Percentiles rank a stretch among this genome's conserved stretches.
Evolutionary conservation across 106 monocot species (phyloP).

Genomic region (Dendrobium catenatum): DNA sequence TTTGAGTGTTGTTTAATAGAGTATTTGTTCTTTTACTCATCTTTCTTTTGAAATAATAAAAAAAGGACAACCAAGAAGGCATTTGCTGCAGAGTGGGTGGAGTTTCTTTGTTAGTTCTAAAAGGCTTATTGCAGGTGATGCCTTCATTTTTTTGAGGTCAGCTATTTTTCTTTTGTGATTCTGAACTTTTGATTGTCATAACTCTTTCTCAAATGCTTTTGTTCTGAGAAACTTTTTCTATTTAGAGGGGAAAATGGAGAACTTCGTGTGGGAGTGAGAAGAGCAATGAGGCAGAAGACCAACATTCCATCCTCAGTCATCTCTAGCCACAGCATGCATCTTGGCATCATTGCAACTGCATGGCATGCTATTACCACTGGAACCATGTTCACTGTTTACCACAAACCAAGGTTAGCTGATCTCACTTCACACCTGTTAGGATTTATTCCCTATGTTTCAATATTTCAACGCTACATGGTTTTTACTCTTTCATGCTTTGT

Average conservation of each 20-base stretch:
- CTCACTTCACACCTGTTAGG: too few species aligned
- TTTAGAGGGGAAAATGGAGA: constrained; percentile 79
- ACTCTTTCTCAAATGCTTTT: background rate
- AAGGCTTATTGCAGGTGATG: constrained; percentile 94
- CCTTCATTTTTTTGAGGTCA: constrained; percentile 92
- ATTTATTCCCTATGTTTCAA: too few species aligned
- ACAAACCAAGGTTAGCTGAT: constrained; percentile 70
- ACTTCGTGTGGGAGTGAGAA: constrained; percentile 85
- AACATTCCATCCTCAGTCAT: constrained; percentile 87
- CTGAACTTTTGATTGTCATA: background rate
- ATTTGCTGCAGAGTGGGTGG: constrained; percentile 96
- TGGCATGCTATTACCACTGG: constrained; percentile 94
- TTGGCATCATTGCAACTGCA: constrained; percentile 92
- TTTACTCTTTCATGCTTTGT: too few species aligned
- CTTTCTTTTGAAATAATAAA: too few species aligned
- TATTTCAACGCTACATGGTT: too few species aligned
- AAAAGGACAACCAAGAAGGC: constrained; percentile 85
- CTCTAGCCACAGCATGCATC: constrained; percentile 93
- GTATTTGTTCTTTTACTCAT: background rate
- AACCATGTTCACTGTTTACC: constrained; percentile 88
- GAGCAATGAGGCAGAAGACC: constrained; percentile 79
- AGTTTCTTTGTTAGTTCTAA: constrained; percentile 98
- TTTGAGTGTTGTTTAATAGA: background rate
- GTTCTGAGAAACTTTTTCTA: background rate
- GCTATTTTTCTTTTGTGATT: background rate